Conservation (phyloP, 2,329 filamentous ascomycete species). For the Aspergillus fumigatus region DNA sequence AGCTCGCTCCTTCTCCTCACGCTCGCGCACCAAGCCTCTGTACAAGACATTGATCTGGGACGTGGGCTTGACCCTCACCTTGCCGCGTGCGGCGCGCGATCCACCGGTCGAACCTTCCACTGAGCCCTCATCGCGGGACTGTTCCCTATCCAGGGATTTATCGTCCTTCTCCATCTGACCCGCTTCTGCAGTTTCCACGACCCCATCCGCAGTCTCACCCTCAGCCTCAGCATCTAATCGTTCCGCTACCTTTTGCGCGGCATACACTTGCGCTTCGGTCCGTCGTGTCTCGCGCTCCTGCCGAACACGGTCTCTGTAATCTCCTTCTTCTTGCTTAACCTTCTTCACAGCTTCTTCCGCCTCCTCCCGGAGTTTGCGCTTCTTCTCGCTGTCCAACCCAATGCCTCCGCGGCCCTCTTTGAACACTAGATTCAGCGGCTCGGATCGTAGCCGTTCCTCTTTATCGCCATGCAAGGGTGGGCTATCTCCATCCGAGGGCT, state of each 20-base stretch:
- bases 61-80: constrained; percentile 45
- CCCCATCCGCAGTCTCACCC: constrained; percentile 13
- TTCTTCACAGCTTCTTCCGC: constrained; percentile 56
- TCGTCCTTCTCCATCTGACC: constrained; percentile 7
- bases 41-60: constrained; percentile 73
- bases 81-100: constrained; percentile 8
- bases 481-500: background rate
- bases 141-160: background rate
- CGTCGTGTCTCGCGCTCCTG: constrained; percentile 65
- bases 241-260: constrained; percentile 80
- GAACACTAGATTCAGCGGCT: constrained; percentile 71
- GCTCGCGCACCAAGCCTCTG: constrained; percentile 65
- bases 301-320: constrained; percentile 68
- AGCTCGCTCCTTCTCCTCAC: constrained; percentile 55
- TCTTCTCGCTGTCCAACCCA: constrained; percentile 76
- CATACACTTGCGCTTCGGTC: constrained; percentile 65
- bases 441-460: constrained; percentile 46
- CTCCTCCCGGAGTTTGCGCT: constrained; percentile 66
- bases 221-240: constrained; percentile 59
- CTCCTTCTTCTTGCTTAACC: constrained; percentile 60
- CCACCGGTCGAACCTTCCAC: constrained; percentile 8
- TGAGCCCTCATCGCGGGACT: background rate
- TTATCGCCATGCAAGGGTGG: background rate
- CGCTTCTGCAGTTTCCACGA: constrained; percentile 5
- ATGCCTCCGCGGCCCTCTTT: constrained; percentile 81